Base-by-base conservation (phyloP, 768 basidiomycete species). In the Pisolithus marmoratus region DNA sequence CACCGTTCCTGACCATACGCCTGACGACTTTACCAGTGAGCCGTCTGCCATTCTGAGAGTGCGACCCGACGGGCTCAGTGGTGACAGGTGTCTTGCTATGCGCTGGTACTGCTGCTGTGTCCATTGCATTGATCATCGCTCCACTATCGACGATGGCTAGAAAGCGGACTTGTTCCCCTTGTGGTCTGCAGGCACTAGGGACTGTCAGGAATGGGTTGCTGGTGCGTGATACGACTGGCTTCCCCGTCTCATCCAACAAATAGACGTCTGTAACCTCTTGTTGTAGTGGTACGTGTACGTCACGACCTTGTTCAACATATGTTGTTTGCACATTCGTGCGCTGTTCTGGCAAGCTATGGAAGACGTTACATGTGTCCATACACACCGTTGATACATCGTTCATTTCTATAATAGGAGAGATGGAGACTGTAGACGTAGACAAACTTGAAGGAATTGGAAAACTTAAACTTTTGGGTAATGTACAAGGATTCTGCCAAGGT, bases 81-180 rank as follows among this genome's bases (percentile, higher is more conserved):
- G 7, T 2, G 22, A 5, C 14, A 43, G 7, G 14, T 50, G 15
- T 11, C 12, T 20, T n/a, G 29, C 37, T n/a, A 55, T 47, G 0
- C 17, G 48, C 1, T 46, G n/a, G 46, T 49, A 56, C 8, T n/a
- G 51, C 8, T 22, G 20, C 40, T 29, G 49, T 34, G 29, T 54
- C 50, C n/a, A 61, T 58, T 11, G 54, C 57, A 14, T 51, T 55
- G 38, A 62, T 58, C 58, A 59, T 56, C 0, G 56, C 56, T 0
- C 62, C 60, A 9, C 47, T 53, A 23, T 63, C 62, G 4, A 55
- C 37, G 1, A 55, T 26, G 17, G 48, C 57, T 0, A 48, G 27
- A 5, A 58, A 42, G 5, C 53, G 23, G 3, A 45, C 55, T 14
- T 37, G n/a, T 19, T 61, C 58, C 0, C 62, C 62, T 14, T 44